Percentiles rank a stretch among this genome's conserved stretches.
Evolutionary conservation across 495 filamentous ascomycete genomes (phyloP).

Genomic region (Sordaria brevicollis): DNA sequence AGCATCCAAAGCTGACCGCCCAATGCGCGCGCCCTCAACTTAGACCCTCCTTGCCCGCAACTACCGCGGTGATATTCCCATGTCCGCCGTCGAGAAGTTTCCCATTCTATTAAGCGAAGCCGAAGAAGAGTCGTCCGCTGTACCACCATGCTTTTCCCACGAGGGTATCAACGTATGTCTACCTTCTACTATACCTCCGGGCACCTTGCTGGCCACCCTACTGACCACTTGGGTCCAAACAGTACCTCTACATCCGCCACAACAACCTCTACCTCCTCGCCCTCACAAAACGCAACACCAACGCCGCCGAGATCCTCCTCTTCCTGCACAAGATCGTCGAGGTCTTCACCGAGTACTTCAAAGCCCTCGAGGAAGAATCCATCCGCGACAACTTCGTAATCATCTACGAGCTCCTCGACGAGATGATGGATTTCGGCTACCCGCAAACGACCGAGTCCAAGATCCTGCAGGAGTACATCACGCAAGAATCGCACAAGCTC

Average conservation of each 20-base stretch:
- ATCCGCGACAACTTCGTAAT: slow-evolving; percentile 99
- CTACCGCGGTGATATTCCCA: slow-evolving; percentile 97
- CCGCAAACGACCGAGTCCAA: slow-evolving; percentile 98
- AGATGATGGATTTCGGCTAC: slow-evolving; percentile 99
- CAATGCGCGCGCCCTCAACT: neutral
- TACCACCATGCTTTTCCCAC: slow-evolving; percentile 96
- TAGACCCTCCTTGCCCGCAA: slow-evolving; percentile 97
- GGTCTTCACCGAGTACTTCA: slow-evolving; percentile 99
- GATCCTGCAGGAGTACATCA: slow-evolving; percentile 99
- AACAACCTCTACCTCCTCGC: slow-evolving; percentile 99
- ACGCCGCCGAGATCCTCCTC: slow-evolving; percentile 95
- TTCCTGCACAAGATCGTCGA: slow-evolving; percentile 98
- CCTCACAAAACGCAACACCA: slow-evolving; percentile 96
- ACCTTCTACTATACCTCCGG: neutral
- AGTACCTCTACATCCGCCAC: slow-evolving; percentile 99
- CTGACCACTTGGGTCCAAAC: neutral
- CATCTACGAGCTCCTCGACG: slow-evolving; percentile 97
- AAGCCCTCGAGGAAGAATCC: slow-evolving; percentile 96
- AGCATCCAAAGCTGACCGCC: neutral
- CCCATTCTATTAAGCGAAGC: slow-evolving; percentile 94
- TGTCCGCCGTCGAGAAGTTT: slow-evolving; percentile 99
- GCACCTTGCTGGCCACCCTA: neutral
- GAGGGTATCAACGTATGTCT: slow-evolving; percentile 95
- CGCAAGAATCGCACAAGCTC: slow-evolving; percentile 97
- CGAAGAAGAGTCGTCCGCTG: slow-evolving; percentile 97